Percentiles rank a stretch among this genome's conserved stretches.
Conservation (phyloP, 345 rosid species). For the Triadica sebifera region DNA sequence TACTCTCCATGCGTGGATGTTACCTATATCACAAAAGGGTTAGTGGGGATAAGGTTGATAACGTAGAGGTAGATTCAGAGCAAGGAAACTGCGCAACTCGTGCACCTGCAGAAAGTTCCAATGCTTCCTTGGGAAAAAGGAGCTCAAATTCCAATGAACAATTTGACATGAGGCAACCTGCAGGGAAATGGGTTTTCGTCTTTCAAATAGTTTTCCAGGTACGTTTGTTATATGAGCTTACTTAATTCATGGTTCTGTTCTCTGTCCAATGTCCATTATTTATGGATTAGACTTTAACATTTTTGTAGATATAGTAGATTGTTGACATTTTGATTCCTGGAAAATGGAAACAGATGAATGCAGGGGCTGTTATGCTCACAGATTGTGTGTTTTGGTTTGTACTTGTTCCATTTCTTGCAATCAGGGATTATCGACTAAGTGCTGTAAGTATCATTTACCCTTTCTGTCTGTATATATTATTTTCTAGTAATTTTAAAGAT, state of each 20-base stretch:
- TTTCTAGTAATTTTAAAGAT: too few species aligned
- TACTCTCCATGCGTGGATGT: slow-evolving; percentile 76
- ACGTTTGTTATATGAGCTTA: neutral
- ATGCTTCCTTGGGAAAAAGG: slow-evolving; percentile 24
- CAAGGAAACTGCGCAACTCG: slow-evolving; percentile 35
- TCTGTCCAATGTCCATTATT: neutral
- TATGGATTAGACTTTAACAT: too few species aligned
- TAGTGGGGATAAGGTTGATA: slow-evolving; percentile 61
- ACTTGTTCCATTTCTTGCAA: slow-evolving; percentile 81
- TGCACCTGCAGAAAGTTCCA: neutral
- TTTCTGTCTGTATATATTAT: neutral
- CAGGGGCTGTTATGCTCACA: slow-evolving; percentile 96
- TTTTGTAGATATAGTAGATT: neutral
- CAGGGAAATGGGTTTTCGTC: slow-evolving; percentile 55
- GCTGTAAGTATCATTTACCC: slow-evolving; percentile 47
- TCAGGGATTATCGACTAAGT: slow-evolving; percentile 64
- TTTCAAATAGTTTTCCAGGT: slow-evolving; percentile 92
- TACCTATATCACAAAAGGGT: slow-evolving; percentile 56
- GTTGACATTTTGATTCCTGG: neutral
- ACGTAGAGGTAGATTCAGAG: slow-evolving; percentile 72
- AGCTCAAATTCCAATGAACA: slow-evolving; percentile 25
- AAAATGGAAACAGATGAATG: slow-evolving; percentile 64
- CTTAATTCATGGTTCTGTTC: neutral
- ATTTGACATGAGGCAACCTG: slow-evolving; percentile 42
- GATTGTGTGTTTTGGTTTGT: slow-evolving; percentile 95